Conservation (phyloP, 352 stramenopile species). For the Pythium coloratum region DNA sequence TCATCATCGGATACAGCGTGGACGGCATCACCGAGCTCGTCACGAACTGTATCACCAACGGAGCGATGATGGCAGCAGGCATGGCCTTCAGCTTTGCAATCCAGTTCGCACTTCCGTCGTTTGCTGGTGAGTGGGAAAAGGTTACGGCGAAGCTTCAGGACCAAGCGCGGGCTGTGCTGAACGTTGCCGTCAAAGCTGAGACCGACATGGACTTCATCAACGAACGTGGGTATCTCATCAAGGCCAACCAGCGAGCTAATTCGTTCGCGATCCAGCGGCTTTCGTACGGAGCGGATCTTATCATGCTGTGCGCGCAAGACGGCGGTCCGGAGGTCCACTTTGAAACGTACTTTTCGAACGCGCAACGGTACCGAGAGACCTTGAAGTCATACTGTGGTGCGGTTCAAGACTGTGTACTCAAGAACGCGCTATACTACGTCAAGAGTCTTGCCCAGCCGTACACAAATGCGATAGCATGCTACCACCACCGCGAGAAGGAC, state of each 20-base stretch:
- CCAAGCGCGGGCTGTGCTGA: neutral
- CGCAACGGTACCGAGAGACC: neutral
- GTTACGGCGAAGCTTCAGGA: neutral
- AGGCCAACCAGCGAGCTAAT: neutral
- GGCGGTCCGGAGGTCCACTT: neutral
- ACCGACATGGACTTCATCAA: neutral
- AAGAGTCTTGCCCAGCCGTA: neutral
- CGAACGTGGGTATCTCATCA: neutral
- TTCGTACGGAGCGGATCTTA: neutral
- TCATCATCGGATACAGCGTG: too few relatives aligned
- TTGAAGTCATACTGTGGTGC: neutral
- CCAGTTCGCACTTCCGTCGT: neutral
- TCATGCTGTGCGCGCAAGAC: neutral
- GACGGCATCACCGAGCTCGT: too few relatives aligned
- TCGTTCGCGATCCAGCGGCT: neutral
- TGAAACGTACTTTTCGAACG: neutral
- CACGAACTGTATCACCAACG: too few relatives aligned
- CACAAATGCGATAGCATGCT: neutral
- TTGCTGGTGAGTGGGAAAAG: neutral
- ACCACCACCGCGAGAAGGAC: neutral
- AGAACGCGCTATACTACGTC: neutral
- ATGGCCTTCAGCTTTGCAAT: neutral
- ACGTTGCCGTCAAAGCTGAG: neutral
- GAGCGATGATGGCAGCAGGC: neutral
- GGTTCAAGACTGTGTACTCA: neutral